Percentiles rank a stretch among this genome's conserved stretches.
Conservation (phyloP, 2,329 filamentous ascomycete genomes). For the Phialophora expanda region DNA sequence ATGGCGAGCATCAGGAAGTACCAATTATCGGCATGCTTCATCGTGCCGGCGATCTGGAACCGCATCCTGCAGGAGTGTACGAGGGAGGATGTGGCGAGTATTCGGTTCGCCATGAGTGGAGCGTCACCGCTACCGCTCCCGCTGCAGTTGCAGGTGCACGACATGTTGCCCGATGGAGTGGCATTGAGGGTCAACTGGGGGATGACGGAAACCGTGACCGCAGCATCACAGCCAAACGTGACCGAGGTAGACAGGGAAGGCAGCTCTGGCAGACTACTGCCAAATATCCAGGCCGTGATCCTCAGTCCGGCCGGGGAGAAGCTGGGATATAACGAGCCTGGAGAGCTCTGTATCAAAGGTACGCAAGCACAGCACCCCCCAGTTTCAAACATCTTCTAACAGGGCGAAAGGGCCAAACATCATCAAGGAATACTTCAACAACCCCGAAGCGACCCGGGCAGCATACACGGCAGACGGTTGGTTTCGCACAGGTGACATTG, state of each 20-base stretch:
- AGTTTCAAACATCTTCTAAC: neutral
- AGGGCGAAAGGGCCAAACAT: slow-evolving; percentile 28
- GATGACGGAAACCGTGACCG: slow-evolving; percentile 59
- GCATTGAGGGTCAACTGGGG: slow-evolving; percentile 49
- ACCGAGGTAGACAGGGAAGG: slow-evolving; percentile 50
- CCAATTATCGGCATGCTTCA: slow-evolving; percentile 29
- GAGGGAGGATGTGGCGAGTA: slow-evolving; percentile 21
- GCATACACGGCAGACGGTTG: slow-evolving; percentile 46
- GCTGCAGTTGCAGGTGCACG: slow-evolving; percentile 24
- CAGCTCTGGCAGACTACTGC: slow-evolving; percentile 55
- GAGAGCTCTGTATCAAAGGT: slow-evolving; percentile 51
- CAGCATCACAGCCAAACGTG: slow-evolving; percentile 40
- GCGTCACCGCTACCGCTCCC: slow-evolving; percentile 27
- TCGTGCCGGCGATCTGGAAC: slow-evolving; percentile 33
- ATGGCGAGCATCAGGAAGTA: slow-evolving; percentile 26
- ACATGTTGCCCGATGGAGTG: slow-evolving; percentile 28
- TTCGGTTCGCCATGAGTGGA: slow-evolving; percentile 32
- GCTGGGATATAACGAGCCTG: slow-evolving; percentile 40
- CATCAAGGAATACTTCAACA: slow-evolving; percentile 38
- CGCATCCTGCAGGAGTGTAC: slow-evolving; percentile 30
- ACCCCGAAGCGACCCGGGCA: slow-evolving; percentile 42
- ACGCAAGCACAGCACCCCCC: slow-evolving; percentile 40
- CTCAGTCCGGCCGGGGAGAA: slow-evolving; percentile 44
- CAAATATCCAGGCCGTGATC: slow-evolving; percentile 46
- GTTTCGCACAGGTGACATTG: slow-evolving; percentile 53